Evolutionary conservation across 2,329 filamentous ascomycete species (phyloP), one percentile per base, ranked within the genome.

Genomic region (Ramularia endophylla): DNA sequence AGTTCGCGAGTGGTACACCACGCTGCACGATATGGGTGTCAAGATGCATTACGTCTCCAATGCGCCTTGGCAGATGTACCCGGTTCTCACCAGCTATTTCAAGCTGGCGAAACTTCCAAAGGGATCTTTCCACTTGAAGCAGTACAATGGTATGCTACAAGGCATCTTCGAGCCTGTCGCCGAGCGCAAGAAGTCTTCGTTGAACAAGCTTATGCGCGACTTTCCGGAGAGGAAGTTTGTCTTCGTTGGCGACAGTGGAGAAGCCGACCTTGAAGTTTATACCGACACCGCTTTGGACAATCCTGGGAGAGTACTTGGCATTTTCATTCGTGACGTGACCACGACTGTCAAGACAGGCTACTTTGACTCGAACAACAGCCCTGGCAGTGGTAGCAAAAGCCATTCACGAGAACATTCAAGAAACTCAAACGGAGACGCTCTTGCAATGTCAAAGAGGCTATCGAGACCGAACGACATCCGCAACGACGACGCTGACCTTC

Each of bases 41-140:
- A 79, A 81, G 54, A 76, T 98, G 38, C 94, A 98, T 61, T 98
- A 98, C 63, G 94, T 95, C 51, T 98, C 92, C n/a, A 98, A 98
- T 65, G 94, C 90, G 37, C 92, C 92, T 0, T 98, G 94, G 94
- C 94, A 98, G 62, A 74, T 98, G 5, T 98, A 87, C 55, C 92
- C 92, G 0, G 80, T 97, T 2, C 70, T 98, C 8, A 83, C 86
- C 4, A 87, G 78, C 39, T 98, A 85, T 61, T 94, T 97, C 62
- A 80, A 81, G 50, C 66, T 83, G 29, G 85, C 85, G 5, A 85
- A 85, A 1, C 69, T 98, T 1, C 92, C 92, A 0, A 78, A 78
- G 1, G 94, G 92, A 0, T 95, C 90, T 0, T 85, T 97, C 52
- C 94, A 98, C 60, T 65, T 98, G 52, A 98, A 98, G 64, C 87